Evolutionary conservation across 2,329 filamentous ascomycete genomes (phyloP), one percentile per base, ranked within the genome.

Genomic region (Xylaria sp.): DNA sequence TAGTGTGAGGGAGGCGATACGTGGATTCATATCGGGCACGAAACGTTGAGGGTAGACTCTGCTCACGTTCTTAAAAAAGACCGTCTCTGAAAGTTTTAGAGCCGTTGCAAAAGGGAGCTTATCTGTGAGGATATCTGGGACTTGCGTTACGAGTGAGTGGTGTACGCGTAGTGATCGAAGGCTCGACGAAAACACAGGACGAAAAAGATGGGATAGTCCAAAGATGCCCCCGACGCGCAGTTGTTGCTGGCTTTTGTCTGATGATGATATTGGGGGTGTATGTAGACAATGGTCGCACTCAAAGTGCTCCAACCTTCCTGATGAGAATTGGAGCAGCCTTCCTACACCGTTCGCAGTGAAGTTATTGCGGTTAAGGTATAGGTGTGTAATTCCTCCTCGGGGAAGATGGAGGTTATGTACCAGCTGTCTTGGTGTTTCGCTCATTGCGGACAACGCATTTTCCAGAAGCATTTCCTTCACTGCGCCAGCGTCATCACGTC

Each of bases 101-200:
- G 79, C 73, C 9, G 77, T 75, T 63, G 80, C 70, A 2, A 74
- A 69, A 2, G 81, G 79, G 3, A 83, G 71, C 10, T 76, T 77
- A 0, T 79, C 75, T 7, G 79, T 75, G 4, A 78, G 66, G 3
- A 88, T 68, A 0, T 82, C 83, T 1, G 84, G 84, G 9, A 86
- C 79, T 45, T 83, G 81, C 0, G 88, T 90, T 5, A 90, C 81
- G 1, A 89, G 69, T 0, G 87, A 89, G 73, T 90, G 88, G 58
- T 90, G 88, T 5, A 88, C 78, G 13, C 84, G 82, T 1, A 90
- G 76, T 1, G 78, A 78, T 36, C 84, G 82, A 4, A 90, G 77
- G 68, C 86, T 86, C 0, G 84, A 82, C 1, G 85, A 86, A 57
- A 85, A 77, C 0, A 85, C 82, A 0, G 86, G 86, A 0, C 86